Evolutionary conservation across 2,329 filamentous ascomycete species (phyloP).

Genomic region (Diaporthe citrichinensis): DNA sequence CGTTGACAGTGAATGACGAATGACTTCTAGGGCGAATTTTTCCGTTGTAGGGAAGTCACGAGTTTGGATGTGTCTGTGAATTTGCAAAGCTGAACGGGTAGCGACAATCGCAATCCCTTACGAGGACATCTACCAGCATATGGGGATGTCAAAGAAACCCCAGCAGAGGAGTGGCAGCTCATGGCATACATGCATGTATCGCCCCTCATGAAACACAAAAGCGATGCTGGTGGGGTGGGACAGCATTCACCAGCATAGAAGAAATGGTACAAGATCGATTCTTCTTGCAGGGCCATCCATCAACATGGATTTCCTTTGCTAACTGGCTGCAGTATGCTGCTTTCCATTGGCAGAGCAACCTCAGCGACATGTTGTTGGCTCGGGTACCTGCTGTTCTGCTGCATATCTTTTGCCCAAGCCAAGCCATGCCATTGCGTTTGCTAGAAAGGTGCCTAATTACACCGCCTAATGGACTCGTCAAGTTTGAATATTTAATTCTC

Average conservation of each 20-base stretch:
- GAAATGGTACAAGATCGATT: not conserved
- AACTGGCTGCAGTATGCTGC: not conserved
- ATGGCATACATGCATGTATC: not conserved
- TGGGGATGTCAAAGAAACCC: not conserved
- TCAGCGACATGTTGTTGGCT: not conserved
- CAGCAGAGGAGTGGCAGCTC: not conserved
- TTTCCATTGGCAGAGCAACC: not conserved
- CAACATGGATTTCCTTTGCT: too few relatives aligned
- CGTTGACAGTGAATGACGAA: not conserved
- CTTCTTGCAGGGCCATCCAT: not conserved
- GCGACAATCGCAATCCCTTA: not conserved
- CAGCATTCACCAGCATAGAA: not conserved
- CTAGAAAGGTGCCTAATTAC: not conserved
- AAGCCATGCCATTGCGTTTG: not conserved
- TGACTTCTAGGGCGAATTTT: not conserved
- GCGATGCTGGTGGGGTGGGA: not conserved
- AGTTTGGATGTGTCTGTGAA: not conserved
- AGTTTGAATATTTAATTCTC: not conserved
- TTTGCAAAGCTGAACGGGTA: not conserved
- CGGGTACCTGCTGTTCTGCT: constrained; percentile 2
- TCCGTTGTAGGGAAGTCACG: not conserved
- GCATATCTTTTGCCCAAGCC: not conserved
- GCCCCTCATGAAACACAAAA: not conserved
- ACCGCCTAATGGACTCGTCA: not conserved
- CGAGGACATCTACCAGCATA: too few relatives aligned